Conservation (phyloP, 495 filamentous ascomycete species). For the Chlorociboria aeruginascens region DNA sequence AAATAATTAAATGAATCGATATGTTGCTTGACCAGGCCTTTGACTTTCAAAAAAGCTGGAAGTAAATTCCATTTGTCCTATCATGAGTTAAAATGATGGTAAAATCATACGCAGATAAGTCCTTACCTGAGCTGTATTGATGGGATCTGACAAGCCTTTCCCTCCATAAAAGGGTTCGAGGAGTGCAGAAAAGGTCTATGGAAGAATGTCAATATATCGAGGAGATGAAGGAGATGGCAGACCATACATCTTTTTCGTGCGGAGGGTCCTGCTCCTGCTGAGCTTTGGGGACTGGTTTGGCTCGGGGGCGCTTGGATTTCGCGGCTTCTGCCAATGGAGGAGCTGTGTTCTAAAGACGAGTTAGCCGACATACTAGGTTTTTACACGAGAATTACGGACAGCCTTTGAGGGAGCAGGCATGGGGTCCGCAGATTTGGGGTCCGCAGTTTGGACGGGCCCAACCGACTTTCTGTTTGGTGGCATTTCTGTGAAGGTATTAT, state of each 20-base stretch:
- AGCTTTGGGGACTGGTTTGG: constrained; percentile 7
- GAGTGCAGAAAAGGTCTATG: constrained; percentile 66
- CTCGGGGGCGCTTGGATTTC: constrained; percentile 15
- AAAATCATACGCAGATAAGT: neutral
- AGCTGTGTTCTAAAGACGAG: neutral
- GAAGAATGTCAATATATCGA: constrained; percentile 23
- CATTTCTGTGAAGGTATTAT: neutral
- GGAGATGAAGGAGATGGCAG: neutral
- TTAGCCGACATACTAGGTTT: neutral
- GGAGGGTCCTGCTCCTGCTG: constrained; percentile 5
- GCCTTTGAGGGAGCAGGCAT: neutral
- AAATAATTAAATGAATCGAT: constrained; percentile 99
- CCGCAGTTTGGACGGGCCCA: constrained; percentile 13
- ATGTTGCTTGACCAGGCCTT: constrained; percentile 92
- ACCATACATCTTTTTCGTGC: constrained; percentile 12
- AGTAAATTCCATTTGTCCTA: constrained; percentile 92
- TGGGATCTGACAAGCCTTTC: constrained; percentile 84
- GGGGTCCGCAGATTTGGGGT: neutral
- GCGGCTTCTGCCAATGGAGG: neutral
- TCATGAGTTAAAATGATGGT: neutral
- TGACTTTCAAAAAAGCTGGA: constrained; percentile 93
- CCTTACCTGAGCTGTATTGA: constrained; percentile 61
- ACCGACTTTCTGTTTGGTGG: too few species aligned
- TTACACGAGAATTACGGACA: neutral
- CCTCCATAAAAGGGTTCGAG: constrained; percentile 93